Percentiles rank a stretch among this genome's conserved stretches.
These are phyloP conservation scores for Rosa multiflora DNA, from an alignment of 306 rosid species.

Conservation along the genomic window DNA sequence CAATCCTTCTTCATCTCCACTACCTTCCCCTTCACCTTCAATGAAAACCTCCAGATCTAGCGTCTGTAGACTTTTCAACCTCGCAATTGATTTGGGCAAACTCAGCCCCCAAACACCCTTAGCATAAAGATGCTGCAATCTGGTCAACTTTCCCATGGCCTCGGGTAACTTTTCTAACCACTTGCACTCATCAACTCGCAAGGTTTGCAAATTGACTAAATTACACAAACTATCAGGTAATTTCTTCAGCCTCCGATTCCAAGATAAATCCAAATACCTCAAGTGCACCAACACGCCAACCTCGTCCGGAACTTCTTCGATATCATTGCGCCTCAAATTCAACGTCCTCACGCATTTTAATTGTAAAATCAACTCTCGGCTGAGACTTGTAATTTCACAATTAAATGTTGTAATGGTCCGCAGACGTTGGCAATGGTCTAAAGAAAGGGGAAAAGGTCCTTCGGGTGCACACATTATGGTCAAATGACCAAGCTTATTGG, in stretches of 20 bases:
- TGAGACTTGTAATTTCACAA: not conserved
- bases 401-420: accelerated
- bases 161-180: not conserved
- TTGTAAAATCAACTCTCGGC: not conserved
- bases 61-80: not conserved
- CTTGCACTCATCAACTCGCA: not conserved
- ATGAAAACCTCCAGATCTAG: not conserved
- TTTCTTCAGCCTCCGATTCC: accelerated
- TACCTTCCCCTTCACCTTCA: no score
- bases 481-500: not conserved
- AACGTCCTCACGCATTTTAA: conserved; percentile 1
- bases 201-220: conserved; percentile 4
- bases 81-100: not conserved
- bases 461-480: not conserved
- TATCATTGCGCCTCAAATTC: not conserved
- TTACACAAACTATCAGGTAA: not conserved
- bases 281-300: conserved; percentile 9
- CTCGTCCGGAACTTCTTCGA: not conserved
- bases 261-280: not conserved
- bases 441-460: not conserved
- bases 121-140: conserved; percentile 1
- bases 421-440: not conserved
- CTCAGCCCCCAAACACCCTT: no score
- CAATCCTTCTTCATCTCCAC: not conserved
- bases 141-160: not conserved